Base-by-base conservation (phyloP, 2,329 filamentous ascomycete genomes). In the Exophiala xenobiotica region DNA sequence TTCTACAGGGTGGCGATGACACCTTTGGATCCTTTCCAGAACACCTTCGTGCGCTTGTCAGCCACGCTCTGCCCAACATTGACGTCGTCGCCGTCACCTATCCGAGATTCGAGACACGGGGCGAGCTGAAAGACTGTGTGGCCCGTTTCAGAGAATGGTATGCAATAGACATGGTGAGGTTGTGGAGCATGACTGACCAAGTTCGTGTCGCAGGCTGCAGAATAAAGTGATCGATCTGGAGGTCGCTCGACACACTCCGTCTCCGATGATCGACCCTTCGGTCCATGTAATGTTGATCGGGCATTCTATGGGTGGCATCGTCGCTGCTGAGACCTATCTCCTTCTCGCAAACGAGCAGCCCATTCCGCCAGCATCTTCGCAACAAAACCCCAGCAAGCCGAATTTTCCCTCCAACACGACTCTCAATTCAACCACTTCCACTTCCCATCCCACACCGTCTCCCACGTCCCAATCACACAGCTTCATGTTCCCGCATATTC, bases 151-250 rank as follows among this genome's bases (percentile, higher is more conserved):
- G 73, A 60, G 74, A 77, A 65, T 78, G 75, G 74, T 76, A 62
- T 41, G 65, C 60, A 11, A 4, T 18, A 42, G 14, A 12, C 18
- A 16, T 9, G 20, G 8, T 20, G 16, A 16, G 22, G 16, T 20
- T 18, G 11, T 11, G 37, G 4, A 16, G 12, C 22, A 24, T n/a
- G 9, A 20, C 42, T 54, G 44, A 46, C 23, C 49, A n/a, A 9
- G 3, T 11, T 4, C 12, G 20, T n/a, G 26, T 14, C 12, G 19
- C 44, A 90, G 86, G 89, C 81, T 97, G 12, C 83, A 91, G 60
- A 86, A 96, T 66, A 88, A 88, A 63, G 88, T 97, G 62, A 96
- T 97, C 63, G 93, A 97, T 68, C 77, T 96, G 63, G 92, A 99
- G 71, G 91, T 96, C 51, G 83, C 80, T 22, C 87, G 88, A 61